These are phyloP conservation scores for Chenopodium berlandieri DNA, from an alignment of 148 eudicot genomes.

Conservation along the genomic window DNA sequence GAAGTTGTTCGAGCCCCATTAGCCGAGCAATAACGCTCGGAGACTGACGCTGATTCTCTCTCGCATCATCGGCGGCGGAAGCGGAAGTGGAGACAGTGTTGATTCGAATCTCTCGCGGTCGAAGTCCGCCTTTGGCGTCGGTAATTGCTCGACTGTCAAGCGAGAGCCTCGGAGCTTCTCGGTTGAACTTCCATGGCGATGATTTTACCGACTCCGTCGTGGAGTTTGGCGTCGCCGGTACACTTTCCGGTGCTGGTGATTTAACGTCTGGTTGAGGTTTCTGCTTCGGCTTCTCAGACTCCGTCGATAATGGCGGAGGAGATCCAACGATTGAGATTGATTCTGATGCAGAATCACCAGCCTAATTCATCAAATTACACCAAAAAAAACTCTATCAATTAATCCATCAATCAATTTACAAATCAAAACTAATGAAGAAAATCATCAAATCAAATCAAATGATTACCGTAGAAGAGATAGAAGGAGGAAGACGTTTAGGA, in stretches of 20 bases:
- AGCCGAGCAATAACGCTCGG: conserved; percentile 90
- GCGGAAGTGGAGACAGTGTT: conserved; percentile 7
- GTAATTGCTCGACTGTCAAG: conserved; percentile 74
- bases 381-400: background rate
- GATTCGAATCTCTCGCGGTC: conserved; percentile 52
- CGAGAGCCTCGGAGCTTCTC: conserved; percentile 79
- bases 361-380: conserved; percentile 32
- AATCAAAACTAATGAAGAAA: background rate
- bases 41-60: conserved; percentile 50
- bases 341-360: conserved; percentile 36
- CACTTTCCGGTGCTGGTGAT: conserved; percentile 17
- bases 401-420: background rate
- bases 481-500: conserved; percentile 62
- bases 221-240: background rate
- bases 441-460: background rate
- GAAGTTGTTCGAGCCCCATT: conserved; percentile 80
- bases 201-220: conserved; percentile 40
- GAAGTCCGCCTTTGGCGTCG: conserved; percentile 70
- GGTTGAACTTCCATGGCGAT: conserved; percentile 74
- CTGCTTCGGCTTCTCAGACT: conserved; percentile 21
- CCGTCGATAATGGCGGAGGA: conserved; percentile 35
- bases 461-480: conserved; percentile 33
- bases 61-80: conserved; percentile 23
- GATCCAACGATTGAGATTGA: conserved; percentile 37
- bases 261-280: conserved; percentile 8